Percentiles rank a stretch among this genome's conserved stretches.
These are phyloP conservation scores for Fusarium dlaminii DNA, from an alignment of 2,329 filamentous ascomycete genomes.

Conservation along the genomic window DNA sequence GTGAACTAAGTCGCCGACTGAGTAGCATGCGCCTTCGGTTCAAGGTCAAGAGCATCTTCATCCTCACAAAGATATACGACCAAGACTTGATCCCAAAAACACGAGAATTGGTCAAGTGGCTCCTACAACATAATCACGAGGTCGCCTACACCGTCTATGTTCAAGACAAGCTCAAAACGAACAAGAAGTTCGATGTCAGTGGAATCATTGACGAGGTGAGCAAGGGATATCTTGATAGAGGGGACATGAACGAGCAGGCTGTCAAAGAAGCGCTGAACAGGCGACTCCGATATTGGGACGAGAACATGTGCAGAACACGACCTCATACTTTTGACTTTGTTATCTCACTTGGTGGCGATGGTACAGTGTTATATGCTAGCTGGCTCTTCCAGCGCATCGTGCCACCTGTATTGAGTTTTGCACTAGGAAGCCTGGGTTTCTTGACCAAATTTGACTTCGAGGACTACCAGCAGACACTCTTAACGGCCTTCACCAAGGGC, in stretches of 20 bases:
- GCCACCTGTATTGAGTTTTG: slow-evolving; percentile 90
- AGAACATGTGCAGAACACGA: slow-evolving; percentile 76
- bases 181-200: slow-evolving; percentile 77
- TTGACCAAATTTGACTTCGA: slow-evolving; percentile 96
- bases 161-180: slow-evolving; percentile 77
- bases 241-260: slow-evolving; percentile 46
- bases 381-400: slow-evolving; percentile 98
- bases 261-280: slow-evolving; percentile 51
- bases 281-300: slow-evolving; percentile 84
- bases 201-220: slow-evolving; percentile 72
- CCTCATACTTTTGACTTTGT: slow-evolving; percentile 95
- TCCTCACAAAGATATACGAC: slow-evolving; percentile 94
- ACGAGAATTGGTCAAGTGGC: slow-evolving; percentile 80
- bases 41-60: slow-evolving; percentile 82
- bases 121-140: slow-evolving; percentile 75
- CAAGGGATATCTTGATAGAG: slow-evolving; percentile 52
- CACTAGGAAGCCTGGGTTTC: slow-evolving; percentile 91
- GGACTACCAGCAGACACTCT: slow-evolving; percentile 74
- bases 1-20: slow-evolving; percentile 86
- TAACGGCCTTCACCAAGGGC: slow-evolving; percentile 79
- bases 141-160: slow-evolving; percentile 82
- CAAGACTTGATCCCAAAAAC: slow-evolving; percentile 80
- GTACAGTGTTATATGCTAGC: slow-evolving; percentile 95
- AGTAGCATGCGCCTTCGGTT: slow-evolving; percentile 85
- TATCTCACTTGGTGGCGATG: slow-evolving; percentile 90